Base-by-base conservation (phyloP, 805 yeast genomes). In the Yarrowia yakushimensis region DNA sequence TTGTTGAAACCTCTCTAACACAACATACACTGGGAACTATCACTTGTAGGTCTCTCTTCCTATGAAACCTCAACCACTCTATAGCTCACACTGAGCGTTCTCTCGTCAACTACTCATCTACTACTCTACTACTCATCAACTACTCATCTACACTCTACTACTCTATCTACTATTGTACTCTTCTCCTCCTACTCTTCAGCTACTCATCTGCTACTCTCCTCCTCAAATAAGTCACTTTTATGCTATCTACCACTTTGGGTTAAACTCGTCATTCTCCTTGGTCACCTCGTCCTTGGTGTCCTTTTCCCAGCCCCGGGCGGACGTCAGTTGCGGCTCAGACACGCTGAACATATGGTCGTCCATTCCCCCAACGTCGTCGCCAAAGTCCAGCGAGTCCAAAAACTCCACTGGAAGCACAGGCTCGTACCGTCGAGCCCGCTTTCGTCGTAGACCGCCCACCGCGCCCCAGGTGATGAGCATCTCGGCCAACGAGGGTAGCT, bases 391-490 rank as follows among this genome's bases (percentile, higher is more conserved):
- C 17, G 59, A 52, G 70, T 90, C 97, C 63, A 86, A 74, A 12
- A 90, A 77, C 17, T 83, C 84, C 20, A 84, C 74, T 0, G 96
- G 93, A 50, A 91, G 73, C 22, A 83, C 76, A 0, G 97, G 97
- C 70, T 86, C 89, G 69, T 79, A 86, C 60, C 80, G 75, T 63
- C 77, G 76, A 18, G 87, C 81, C 59, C 85, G 80, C 20, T 77
- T 76, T 41, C 77, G 77, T 60, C 82, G 79, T 1, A 82, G 73
- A 1, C 90, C 88, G 3, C 88, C 86, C 17, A 85, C 69, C 0
- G 89, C 82, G 1, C 97, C 96, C 78, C 90, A 93, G 43, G 81
- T 80, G 63, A 82, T 83, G 25, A 90, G 79, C 72, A 90, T 74
- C 72, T 93, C 97, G 1, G 82, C 76, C 10, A 83, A 69, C n/a